Conservation (phyloP, 2,329 filamentous ascomycete genomes). For the Arachnomyces sp. region DNA sequence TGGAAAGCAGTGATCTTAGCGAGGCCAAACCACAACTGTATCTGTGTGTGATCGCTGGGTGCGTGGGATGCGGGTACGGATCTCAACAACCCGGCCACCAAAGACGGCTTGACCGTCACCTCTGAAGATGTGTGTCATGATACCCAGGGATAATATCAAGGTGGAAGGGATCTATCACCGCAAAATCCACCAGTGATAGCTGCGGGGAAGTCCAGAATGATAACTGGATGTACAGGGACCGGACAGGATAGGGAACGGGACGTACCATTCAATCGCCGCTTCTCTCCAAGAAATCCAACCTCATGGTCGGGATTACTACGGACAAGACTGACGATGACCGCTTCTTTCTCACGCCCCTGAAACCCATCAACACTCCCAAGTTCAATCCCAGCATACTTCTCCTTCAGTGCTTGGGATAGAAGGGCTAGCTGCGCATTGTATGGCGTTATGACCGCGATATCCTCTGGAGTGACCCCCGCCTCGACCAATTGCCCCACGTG, state of each 20-base stretch:
- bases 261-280: conserved; percentile 83
- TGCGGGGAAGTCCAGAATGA: conserved; percentile 13
- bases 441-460: conserved; percentile 89
- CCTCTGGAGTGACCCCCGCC: conserved; percentile 70
- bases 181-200: no score
- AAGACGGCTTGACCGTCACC: no score
- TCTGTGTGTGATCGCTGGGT: background rate
- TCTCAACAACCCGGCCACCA: conserved; percentile 1
- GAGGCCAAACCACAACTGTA: background rate
- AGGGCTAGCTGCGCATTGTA: conserved; percentile 91
- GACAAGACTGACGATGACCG: conserved; percentile 86
- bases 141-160: no score
- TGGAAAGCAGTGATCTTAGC: conserved; percentile 10
- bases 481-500: conserved; percentile 72
- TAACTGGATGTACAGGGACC: background rate
- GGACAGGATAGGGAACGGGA: conserved; percentile 9
- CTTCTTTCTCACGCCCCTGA: conserved; percentile 95
- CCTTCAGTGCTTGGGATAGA: conserved; percentile 68
- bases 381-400: conserved; percentile 75
- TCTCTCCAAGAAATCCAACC: conserved; percentile 89
- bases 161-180: no score
- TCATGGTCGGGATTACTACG: conserved; percentile 80
- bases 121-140: no score
- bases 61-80: background rate
- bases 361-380: conserved; percentile 97